Conservation (phyloP, 768 basidiomycete genomes). For the Termitomyces sp. region DNA sequence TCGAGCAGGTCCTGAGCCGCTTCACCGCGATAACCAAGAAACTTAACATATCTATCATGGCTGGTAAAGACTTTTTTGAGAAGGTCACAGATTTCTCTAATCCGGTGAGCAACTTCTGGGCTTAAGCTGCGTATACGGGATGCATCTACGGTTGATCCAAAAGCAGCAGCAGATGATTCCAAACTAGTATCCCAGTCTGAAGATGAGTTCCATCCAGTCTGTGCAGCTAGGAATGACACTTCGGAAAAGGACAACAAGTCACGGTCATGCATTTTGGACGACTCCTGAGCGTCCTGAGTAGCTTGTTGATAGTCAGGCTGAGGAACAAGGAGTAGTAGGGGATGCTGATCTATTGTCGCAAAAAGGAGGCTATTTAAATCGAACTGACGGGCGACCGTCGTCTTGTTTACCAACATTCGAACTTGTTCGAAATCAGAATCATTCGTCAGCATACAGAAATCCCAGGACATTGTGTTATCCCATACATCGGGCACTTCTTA, state of each 20-base stretch:
- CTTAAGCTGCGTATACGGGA: background rate
- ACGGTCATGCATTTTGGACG: background rate
- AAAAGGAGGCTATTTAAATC: background rate
- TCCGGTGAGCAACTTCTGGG: background rate
- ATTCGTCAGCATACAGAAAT: background rate
- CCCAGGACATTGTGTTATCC: background rate
- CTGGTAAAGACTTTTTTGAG: constrained; percentile 10
- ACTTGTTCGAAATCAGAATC: background rate
- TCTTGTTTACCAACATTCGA: background rate
- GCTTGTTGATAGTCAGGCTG: background rate
- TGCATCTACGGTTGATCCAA: background rate
- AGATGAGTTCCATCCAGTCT: background rate
- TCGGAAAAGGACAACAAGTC: background rate
- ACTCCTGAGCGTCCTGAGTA: background rate
- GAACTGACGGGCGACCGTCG: background rate
- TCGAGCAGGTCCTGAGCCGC: constrained; percentile 18
- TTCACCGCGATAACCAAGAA: constrained; percentile 9
- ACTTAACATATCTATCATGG: constrained; percentile 6
- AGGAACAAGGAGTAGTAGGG: no score
- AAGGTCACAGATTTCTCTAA: background rate
- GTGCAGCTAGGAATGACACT: background rate
- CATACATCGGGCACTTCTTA: background rate
- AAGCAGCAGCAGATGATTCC: background rate
- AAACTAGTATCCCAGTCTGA: background rate
- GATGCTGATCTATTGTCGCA: background rate